Conservation (phyloP, 2,329 filamentous ascomycete genomes). For the Calycina herbarum region DNA sequence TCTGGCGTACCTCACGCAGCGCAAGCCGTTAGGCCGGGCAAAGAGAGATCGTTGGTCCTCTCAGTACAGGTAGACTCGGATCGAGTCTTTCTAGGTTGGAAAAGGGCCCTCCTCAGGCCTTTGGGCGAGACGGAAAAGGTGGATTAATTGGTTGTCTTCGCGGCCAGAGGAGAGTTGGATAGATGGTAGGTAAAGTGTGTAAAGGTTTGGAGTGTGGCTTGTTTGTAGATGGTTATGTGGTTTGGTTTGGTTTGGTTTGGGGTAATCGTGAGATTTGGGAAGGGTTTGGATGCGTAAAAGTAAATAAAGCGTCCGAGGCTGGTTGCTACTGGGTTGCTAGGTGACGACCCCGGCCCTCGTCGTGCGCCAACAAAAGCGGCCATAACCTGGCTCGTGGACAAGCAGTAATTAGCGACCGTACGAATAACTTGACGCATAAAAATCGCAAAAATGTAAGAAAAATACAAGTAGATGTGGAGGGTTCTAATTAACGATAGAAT, state of each 20-base stretch:
- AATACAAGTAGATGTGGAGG: too few species aligned
- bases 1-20: constrained; percentile 71
- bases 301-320: constrained; percentile 1
- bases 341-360: neutral
- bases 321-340: neutral
- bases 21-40: constrained; percentile 82
- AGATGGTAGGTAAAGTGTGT: constrained; percentile 10
- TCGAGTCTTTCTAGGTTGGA: constrained; percentile 28
- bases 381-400: too few species aligned
- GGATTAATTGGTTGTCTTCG: constrained; percentile 19
- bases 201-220: constrained; percentile 2
- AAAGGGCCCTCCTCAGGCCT: constrained; percentile 33
- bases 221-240: constrained; percentile 8
- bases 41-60: constrained; percentile 43
- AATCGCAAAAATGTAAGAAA: too few species aligned
- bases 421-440: too few species aligned
- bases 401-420: too few species aligned
- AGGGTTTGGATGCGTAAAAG: neutral
- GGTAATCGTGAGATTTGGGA: constrained; percentile 2
- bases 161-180: constrained; percentile 25
- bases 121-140: constrained; percentile 17
- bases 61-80: constrained; percentile 50
- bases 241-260: neutral
- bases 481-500: too few species aligned
- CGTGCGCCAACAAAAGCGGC: constrained; percentile 15